Percentiles rank a stretch among this genome's conserved stretches.
Conservation (phyloP, 2,329 filamentous ascomycete genomes). For the Microcyclospora pomicola region DNA sequence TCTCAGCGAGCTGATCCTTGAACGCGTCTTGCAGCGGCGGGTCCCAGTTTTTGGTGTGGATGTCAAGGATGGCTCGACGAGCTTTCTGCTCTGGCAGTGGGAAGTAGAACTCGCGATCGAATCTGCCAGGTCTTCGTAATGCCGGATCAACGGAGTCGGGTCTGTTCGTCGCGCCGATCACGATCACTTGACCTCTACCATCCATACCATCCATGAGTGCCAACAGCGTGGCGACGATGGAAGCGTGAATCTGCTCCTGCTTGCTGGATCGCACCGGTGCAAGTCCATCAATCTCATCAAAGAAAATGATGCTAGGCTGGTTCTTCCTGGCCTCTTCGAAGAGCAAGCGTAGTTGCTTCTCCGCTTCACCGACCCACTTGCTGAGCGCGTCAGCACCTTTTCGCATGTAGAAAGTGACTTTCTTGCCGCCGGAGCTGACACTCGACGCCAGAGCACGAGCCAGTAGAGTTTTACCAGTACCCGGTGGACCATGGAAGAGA, state of each 20-base stretch:
- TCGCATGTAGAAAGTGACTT: slow-evolving; percentile 98
- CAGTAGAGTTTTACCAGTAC: slow-evolving; percentile 94
- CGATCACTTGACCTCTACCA: slow-evolving; percentile 92
- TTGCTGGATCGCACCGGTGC: slow-evolving; percentile 94
- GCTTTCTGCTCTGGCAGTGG: slow-evolving; percentile 72
- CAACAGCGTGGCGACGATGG: slow-evolving; percentile 87
- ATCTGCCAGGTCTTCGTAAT: slow-evolving; percentile 82
- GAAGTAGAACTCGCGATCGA: slow-evolving; percentile 97
- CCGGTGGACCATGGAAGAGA: slow-evolving; percentile 89
- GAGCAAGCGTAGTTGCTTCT: slow-evolving; percentile 80
- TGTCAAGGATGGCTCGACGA: slow-evolving; percentile 77
- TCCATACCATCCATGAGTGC: slow-evolving; percentile 98
- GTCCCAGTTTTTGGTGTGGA: slow-evolving; percentile 91
- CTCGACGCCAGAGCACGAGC: slow-evolving; percentile 86
- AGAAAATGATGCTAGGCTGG: slow-evolving; percentile 98
- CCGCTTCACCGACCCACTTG: slow-evolving; percentile 98
- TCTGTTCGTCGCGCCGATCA: slow-evolving; percentile 96
- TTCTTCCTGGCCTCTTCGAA: slow-evolving; percentile 94
- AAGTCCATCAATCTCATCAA: slow-evolving; percentile 95
- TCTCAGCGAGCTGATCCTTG: slow-evolving; percentile 68
- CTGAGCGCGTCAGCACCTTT: slow-evolving; percentile 95
- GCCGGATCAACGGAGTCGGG: slow-evolving; percentile 94
- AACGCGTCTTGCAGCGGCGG: slow-evolving; percentile 58
- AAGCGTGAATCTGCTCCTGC: slow-evolving; percentile 96
- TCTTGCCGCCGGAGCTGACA: slow-evolving; percentile 74